These are phyloP conservation scores for Cladorrhinum samala DNA, from an alignment of 495 filamentous ascomycete species.

Conservation along the genomic window DNA sequence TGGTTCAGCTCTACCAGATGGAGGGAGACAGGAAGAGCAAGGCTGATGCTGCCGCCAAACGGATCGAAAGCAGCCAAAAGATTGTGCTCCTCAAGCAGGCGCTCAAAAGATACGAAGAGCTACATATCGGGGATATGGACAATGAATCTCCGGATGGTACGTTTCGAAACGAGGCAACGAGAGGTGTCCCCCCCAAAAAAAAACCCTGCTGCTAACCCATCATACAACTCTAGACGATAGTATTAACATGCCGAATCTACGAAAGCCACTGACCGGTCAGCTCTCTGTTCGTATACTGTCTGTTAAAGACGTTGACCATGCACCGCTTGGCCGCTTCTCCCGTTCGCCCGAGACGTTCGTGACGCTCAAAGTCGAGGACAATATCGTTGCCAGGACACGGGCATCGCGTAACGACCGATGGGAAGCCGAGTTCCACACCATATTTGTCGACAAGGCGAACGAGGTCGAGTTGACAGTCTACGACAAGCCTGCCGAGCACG, in stretches of 20 bases:
- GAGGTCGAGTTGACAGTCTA: conserved; percentile 97
- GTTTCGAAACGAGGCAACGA: no score
- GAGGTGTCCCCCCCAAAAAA: neutral
- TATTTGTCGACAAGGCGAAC: conserved; percentile 96
- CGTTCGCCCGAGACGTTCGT: conserved; percentile 92
- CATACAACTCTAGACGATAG: conserved; percentile 72
- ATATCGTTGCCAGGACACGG: conserved; percentile 81
- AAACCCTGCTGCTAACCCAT: conserved; percentile 16
- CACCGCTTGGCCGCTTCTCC: conserved; percentile 76
- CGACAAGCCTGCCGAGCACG: conserved; percentile 84
- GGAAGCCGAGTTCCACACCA: conserved; percentile 81
- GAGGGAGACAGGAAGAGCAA: conserved; percentile 97
- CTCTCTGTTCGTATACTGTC: conserved; percentile 79
- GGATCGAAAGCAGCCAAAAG: conserved; percentile 95
- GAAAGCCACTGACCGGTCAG: conserved; percentile 87
- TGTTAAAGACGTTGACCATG: conserved; percentile 93
- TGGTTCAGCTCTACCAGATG: conserved; percentile 95
- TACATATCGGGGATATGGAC: conserved; percentile 95
- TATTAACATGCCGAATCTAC: conserved; percentile 87
- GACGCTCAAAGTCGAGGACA: conserved; percentile 92
- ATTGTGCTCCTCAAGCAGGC: conserved; percentile 94
- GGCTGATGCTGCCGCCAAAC: conserved; percentile 79
- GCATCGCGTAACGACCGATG: conserved; percentile 81
- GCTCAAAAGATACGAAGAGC: conserved; percentile 92
- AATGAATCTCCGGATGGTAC: conserved; percentile 79